A percentile compares a stretch with the other conserved stretches of the same genome.
These are phyloP conservation scores for Penicillium paneum DNA, from an alignment of 2,329 filamentous ascomycete genomes.

Conservation along the genomic window DNA sequence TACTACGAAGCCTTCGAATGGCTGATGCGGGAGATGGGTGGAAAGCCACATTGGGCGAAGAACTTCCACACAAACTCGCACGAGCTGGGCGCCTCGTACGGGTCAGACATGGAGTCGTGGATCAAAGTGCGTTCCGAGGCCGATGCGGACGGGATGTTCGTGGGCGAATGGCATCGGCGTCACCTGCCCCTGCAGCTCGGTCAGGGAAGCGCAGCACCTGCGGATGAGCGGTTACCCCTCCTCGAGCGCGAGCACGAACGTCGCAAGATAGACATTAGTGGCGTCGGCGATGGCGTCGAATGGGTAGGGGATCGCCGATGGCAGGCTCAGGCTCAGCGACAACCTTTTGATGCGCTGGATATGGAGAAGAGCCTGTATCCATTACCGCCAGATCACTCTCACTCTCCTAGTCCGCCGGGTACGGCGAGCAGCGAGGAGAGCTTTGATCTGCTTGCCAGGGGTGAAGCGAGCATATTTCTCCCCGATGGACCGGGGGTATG, in stretches of 20 bases:
- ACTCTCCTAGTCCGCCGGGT: constrained; percentile 34
- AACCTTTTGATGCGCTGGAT: not conserved
- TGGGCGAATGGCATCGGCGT: constrained; percentile 83
- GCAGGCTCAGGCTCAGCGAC: constrained; percentile 13
- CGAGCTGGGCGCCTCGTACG: constrained; percentile 65
- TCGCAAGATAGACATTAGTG: constrained; percentile 25
- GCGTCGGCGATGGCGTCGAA: constrained; percentile 41
- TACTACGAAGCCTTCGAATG: constrained; percentile 92
- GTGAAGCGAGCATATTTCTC: constrained; percentile 44
- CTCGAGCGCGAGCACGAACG: constrained; percentile 45
- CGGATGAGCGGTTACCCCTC: constrained; percentile 32
- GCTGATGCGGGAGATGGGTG: constrained; percentile 81
- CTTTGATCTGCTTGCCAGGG: constrained; percentile 45
- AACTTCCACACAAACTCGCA: constrained; percentile 68
- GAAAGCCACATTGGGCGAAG: constrained; percentile 87
- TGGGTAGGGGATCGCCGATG: constrained; percentile 41
- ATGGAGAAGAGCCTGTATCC: constrained; percentile 7
- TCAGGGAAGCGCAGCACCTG: constrained; percentile 13
- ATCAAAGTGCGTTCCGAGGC: constrained; percentile 64
- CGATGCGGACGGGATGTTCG: constrained; percentile 81
- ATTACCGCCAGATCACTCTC: constrained; percentile 11
- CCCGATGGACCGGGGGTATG: constrained; percentile 13
- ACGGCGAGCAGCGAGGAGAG: constrained; percentile 48
- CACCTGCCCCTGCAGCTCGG: constrained; percentile 51
- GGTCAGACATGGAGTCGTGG: constrained; percentile 64